Conservation (phyloP, 805 yeast species). For the Hanseniaspora jakobsenii region DNA sequence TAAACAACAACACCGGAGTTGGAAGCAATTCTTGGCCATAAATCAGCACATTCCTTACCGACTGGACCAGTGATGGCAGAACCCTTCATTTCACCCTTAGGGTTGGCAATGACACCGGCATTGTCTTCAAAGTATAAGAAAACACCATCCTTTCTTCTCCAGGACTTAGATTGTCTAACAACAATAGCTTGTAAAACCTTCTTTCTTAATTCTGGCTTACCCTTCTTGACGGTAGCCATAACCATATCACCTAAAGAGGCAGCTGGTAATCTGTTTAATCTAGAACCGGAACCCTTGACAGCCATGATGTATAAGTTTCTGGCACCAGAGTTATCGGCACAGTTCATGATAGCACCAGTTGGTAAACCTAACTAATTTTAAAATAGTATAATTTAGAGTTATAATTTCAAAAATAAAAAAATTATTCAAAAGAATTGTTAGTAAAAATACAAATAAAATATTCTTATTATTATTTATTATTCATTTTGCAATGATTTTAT, state of each 20-base stretch:
- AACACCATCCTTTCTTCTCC: slow-evolving; percentile 99
- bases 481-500: not conserved
- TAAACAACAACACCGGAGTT: slow-evolving; percentile 99
- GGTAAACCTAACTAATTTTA: slow-evolving; percentile 85
- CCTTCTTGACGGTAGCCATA: slow-evolving; percentile 99
- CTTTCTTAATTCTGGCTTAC: slow-evolving; percentile 99
- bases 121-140: slow-evolving; percentile 99
- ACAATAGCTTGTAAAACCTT: slow-evolving; percentile 99
- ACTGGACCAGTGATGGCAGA: slow-evolving; percentile 99
- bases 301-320: slow-evolving; percentile 97
- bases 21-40: slow-evolving; percentile 99
- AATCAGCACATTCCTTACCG: slow-evolving; percentile 99
- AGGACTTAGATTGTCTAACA: slow-evolving; percentile 97
- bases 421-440: slow-evolving; percentile 7
- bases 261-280: slow-evolving; percentile 99
- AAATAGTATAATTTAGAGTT: slow-evolving; percentile 11
- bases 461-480: too few species aligned
- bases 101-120: slow-evolving; percentile 99
- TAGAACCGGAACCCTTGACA: slow-evolving; percentile 98
- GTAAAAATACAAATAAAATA: slow-evolving; percentile 8
- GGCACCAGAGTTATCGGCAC: slow-evolving; percentile 99
- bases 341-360: slow-evolving; percentile 98
- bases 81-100: slow-evolving; percentile 99
- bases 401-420: slow-evolving; percentile 2
- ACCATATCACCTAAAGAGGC: slow-evolving; percentile 99